Evolutionary conservation across 2,329 filamentous ascomycete species (phyloP), one percentile per base, ranked within the genome.

Genomic region (Cercospora zeae-maydis): DNA sequence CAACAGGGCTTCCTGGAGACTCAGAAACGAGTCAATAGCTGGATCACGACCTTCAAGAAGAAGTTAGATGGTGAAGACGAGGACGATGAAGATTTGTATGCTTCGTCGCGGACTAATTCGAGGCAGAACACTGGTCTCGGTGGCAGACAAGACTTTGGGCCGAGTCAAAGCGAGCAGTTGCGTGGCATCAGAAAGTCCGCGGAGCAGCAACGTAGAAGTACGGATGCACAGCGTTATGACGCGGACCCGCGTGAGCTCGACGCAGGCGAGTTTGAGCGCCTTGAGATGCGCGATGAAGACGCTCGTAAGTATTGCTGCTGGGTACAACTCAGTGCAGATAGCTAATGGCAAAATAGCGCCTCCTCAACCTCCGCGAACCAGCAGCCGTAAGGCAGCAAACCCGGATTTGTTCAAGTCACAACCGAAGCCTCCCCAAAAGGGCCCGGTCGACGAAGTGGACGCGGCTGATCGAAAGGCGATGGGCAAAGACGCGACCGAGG

Each of bases 1-100:
- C 89, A 89, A 74, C 96, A 98, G 79, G 95, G 95, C 3, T 99
- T 99, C 78, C 73, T 92, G 60, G 93, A 99, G 74, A 98, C 95
- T 1, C 95, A 98, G 79, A 88, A 86, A 60, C 96, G 91, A 74
- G 90, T 99, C 71, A 98, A 96, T 79, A 85, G 86, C 55, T 98
- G 93, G 93, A 92, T 99, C 71, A 90, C 86, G 56, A 92, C 87
- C 66, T 82, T 99, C 75, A 95, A 91, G 80, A 98, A 98, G 84
- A 91, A 88, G 77, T 85, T 99, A 34, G 93, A 98, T 72, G 93
- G 95, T 54, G 91, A 95, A 67, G 90, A 92, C 62, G 85, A 89
- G 59, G 89, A 92, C 24, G 85, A 77, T 1, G 76, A 87, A 7
- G 85, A 88, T 59, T 84, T 85, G 42, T 82, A 84, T 59, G 63